Conservation (phyloP, 306 rosid species). For the Sesbania bispinosa region DNA sequence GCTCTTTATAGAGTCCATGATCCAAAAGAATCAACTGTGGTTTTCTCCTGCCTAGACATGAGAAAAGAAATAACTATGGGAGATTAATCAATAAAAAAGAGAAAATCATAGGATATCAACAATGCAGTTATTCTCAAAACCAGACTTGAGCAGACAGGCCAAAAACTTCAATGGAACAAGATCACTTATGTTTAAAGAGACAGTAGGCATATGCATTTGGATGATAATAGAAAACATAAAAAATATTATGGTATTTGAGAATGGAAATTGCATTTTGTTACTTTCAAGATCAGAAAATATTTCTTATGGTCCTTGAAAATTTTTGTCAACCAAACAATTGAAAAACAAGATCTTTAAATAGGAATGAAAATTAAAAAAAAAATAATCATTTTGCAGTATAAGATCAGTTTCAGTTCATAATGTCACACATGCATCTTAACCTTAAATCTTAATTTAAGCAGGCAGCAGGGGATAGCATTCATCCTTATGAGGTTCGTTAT, state of each 20-base stretch:
- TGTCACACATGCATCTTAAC: conserved; percentile 2
- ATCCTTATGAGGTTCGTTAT: background rate
- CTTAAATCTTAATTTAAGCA: background rate
- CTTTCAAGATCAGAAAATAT: background rate
- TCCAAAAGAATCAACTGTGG: conserved; percentile 94
- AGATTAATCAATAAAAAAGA: conserved; percentile 8
- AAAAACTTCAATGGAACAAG: conserved; percentile 1
- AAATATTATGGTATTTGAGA: background rate
- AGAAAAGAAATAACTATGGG: conserved; percentile 17
- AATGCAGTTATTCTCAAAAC: background rate
- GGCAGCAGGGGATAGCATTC: background rate
- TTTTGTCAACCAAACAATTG: background rate
- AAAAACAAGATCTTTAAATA: background rate
- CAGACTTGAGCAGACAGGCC: conserved; percentile 12
- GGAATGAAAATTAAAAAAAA: background rate
- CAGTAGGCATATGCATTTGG: background rate
- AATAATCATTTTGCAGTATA: background rate
- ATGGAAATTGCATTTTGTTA: conserved; percentile 1
- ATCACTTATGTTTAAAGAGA: background rate
- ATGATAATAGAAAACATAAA: conserved; percentile 8
- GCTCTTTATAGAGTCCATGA: conserved; percentile 94
- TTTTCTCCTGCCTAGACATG: conserved; percentile 72
- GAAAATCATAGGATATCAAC: background rate
- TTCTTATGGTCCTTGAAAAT: background rate
- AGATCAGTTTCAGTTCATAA: background rate